phyloP scores from a whole-genome alignment of 177 flowering plant species.

The Vitis hybrid region DNA sequence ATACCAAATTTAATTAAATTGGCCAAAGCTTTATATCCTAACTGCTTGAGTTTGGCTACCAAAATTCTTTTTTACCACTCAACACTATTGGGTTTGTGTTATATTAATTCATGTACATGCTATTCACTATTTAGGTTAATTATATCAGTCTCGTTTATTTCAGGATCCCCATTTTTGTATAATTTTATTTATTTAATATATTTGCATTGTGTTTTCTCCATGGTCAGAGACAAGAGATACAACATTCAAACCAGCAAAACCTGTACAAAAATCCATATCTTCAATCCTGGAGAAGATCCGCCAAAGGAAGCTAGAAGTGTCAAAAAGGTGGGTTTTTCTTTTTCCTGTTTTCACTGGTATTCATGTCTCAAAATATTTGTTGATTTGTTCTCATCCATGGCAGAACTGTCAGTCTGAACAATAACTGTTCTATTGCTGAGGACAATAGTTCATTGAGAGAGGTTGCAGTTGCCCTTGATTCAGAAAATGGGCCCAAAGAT shows the following conservation, averaged over 20 bases:
- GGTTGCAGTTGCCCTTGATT: constrained; percentile 12
- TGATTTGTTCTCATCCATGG: not conserved
- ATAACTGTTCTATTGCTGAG: constrained; percentile 11
- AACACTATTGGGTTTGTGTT: no score
- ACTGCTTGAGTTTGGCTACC: no score
- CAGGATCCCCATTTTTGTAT: not conserved
- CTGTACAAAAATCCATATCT: constrained; percentile 76
- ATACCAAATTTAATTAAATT: not conserved
- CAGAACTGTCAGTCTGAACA: constrained; percentile 30
- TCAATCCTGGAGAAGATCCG: constrained; percentile 83
- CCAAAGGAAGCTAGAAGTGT: constrained; percentile 67
- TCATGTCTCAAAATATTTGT: not conserved
- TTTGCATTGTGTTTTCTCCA: not conserved
- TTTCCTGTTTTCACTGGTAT: not conserved
- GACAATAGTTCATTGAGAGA: constrained; percentile 18
- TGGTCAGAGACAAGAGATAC: constrained; percentile 68
- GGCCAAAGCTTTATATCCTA: no score
- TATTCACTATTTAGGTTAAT: not conserved
- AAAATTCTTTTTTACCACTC: no score
- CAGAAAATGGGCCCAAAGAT: constrained; percentile 10
- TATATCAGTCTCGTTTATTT: not conserved
- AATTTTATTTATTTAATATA: not conserved
- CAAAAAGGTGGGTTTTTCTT: constrained; percentile 48
- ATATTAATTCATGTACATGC: no score
- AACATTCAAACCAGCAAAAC: constrained; percentile 61